Base-by-base conservation (phyloP, 441 rosid species). In the Croton setiger region DNA sequence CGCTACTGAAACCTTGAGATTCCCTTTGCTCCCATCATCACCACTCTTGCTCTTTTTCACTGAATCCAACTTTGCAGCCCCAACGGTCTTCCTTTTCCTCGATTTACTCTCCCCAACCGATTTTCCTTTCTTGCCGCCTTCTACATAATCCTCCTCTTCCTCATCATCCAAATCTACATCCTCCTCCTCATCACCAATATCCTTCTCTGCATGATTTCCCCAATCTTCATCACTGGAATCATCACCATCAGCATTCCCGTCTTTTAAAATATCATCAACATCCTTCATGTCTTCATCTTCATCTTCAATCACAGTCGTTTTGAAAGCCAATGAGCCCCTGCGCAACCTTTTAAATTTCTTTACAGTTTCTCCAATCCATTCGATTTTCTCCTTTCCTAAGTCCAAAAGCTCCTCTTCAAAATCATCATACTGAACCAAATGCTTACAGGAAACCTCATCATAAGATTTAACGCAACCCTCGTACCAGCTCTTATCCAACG, bases 161-260 rank as follows among this genome's bases (percentile, higher is more conserved):
- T 43, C 70, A 9, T 81, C 81, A 69, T 70, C 92, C 77, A 87
- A 64, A 81, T 83, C 95, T 74, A 84, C 75, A 47, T 80, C 86
- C 59, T 70, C 83, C 63, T 78, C 86, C 20, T 77, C 86, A 21
- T 87, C 91, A 62, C 76, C 79, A 17, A 72, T 63, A 39, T 82
- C 91, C 71, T 85, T 82, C 65, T 66, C 89, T 17, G 27, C 63
- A 54, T 80, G 82, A 78, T 75, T 75, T 37, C 77, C 86, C 98
- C 99, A 93, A 51, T 93, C 95, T 57, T 91, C 96, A 78, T 96
- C 99, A 45, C 84, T 85, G 23, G 92, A 86, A 75, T 86, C 95
- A 78, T 86, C 91, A 69, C 64, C 78, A 31, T 59, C 77, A 41
- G 66, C 69, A 56, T 60, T 72, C 23, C 76, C 85, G 59, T 81